Percentiles rank a stretch among this genome's conserved stretches.
Conservation (phyloP, 768 basidiomycete species). For the Macrolepiota albuminosa region DNA sequence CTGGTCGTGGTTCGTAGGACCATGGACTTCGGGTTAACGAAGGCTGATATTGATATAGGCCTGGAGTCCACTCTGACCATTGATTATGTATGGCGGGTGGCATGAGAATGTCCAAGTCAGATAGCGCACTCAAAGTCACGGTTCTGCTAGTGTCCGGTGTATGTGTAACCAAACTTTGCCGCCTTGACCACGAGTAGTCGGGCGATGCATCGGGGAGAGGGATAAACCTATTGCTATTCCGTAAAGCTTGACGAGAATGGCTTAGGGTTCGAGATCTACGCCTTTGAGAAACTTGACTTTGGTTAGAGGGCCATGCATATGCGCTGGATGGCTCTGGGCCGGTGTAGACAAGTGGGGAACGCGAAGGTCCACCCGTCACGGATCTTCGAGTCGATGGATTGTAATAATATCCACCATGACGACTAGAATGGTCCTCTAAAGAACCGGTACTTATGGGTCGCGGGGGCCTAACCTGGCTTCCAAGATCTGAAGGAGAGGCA, state of each 20-base stretch:
- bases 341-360: background rate
- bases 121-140: background rate
- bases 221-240: background rate
- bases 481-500: background rate
- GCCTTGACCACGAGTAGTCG: background rate
- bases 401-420: background rate
- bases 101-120: background rate
- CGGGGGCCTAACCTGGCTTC: background rate
- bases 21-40: background rate
- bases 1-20: background rate
- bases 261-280: background rate
- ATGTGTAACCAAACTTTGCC: background rate
- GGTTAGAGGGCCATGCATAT: background rate
- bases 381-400: background rate
- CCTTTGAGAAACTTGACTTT: background rate
- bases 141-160: background rate
- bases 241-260: background rate
- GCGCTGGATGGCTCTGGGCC: background rate
- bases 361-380: background rate
- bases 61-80: background rate
- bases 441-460: background rate
- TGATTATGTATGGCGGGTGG: background rate
- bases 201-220: background rate
- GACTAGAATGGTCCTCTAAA: background rate
- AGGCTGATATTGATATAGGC: background rate